Evolutionary conservation across 2,329 filamentous ascomycete genomes (phyloP).

Genomic region (Colletotrichum karsti): DNA sequence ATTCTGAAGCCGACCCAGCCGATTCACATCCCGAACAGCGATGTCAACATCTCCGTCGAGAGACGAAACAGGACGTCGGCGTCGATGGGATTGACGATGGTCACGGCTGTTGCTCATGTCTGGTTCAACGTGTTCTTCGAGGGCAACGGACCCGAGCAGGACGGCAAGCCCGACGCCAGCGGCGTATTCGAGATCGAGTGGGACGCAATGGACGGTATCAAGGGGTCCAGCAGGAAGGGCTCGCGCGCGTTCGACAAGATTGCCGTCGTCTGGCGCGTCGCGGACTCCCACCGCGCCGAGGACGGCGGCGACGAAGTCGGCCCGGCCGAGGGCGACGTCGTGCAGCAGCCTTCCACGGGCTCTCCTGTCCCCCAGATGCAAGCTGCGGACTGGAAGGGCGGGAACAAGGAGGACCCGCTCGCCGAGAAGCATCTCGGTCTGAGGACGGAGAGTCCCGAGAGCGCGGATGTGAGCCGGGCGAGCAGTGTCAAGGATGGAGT

Average conservation of each 20-base stretch:
- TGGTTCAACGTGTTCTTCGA: slow-evolving; percentile 99
- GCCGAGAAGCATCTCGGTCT: slow-evolving; percentile 74
- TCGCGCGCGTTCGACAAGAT: slow-evolving; percentile 83
- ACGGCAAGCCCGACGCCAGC: slow-evolving; percentile 71
- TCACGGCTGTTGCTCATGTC: slow-evolving; percentile 91
- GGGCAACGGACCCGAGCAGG: slow-evolving; percentile 75
- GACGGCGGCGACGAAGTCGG: slow-evolving; percentile 34
- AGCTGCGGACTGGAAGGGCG: slow-evolving; percentile 80
- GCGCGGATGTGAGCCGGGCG: slow-evolving; percentile 74
- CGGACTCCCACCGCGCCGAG: slow-evolving; percentile 8
- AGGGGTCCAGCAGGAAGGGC: slow-evolving; percentile 85
- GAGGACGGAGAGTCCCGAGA: slow-evolving; percentile 70
- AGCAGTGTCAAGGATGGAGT: slow-evolving; percentile 68
- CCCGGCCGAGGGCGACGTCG: slow-evolving; percentile 38
- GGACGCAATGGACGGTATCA: slow-evolving; percentile 89
- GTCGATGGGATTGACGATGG: slow-evolving; percentile 84
- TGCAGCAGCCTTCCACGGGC: slow-evolving; percentile 71
- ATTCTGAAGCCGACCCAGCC: slow-evolving; percentile 78
- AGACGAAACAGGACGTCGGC: slow-evolving; percentile 82
- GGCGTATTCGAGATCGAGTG: slow-evolving; percentile 69
- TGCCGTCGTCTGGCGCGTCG: slow-evolving; percentile 81
- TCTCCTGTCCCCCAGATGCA: slow-evolving; percentile 75
- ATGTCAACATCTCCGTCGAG: slow-evolving; percentile 91
- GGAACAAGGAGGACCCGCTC: slow-evolving; percentile 52
- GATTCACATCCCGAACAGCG: slow-evolving; percentile 79